Percentiles rank a stretch among this genome's conserved stretches.
phyloP scores from a whole-genome alignment of 306 rosid genomes.

The Spatholobus suberectus region DNA sequence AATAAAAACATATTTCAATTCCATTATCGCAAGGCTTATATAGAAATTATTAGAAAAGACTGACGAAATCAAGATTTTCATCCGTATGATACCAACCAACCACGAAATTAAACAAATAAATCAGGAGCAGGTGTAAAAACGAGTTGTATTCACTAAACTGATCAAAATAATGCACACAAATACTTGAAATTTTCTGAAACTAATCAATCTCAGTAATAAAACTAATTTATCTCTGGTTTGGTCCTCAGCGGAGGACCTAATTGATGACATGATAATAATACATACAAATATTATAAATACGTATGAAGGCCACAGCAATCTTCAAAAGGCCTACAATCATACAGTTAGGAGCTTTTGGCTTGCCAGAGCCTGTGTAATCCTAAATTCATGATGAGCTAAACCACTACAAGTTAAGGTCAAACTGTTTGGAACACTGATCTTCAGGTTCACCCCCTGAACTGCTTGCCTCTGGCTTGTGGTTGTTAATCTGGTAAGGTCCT shows the following conservation, averaged over 20 bases:
- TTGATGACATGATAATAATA: slow-evolving; percentile 26
- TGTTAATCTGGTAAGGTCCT: slow-evolving; percentile 75
- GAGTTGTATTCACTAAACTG: neutral
- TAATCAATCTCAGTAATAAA: slow-evolving; percentile 11
- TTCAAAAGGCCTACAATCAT: slow-evolving; percentile 37
- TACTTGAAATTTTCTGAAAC: slow-evolving; percentile 21
- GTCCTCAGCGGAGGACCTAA: slow-evolving; percentile 39
- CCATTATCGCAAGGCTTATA: no score
- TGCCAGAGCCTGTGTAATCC: slow-evolving; percentile 39
- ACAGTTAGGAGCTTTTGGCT: slow-evolving; percentile 42
- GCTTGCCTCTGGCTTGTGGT: slow-evolving; percentile 46
- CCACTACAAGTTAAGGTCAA: slow-evolving; percentile 68
- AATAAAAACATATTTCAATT: no score
- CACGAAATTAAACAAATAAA: neutral
- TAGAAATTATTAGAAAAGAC: no score
- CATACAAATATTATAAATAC: slow-evolving; percentile 32
- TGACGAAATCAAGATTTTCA: neutral
- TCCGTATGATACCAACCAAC: neutral
- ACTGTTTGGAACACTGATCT: slow-evolving; percentile 52
- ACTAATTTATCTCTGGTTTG: slow-evolving; percentile 35
- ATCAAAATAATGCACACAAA: slow-evolving; percentile 18
- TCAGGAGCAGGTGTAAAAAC: neutral
- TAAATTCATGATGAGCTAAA: slow-evolving; percentile 37
- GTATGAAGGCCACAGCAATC: slow-evolving; percentile 43
- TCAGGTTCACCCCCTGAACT: slow-evolving; percentile 51